Evolutionary conservation across 2,329 filamentous ascomycete genomes (phyloP), one percentile per base, ranked within the genome.

Genomic region (Pseudodiploospora longispora): DNA sequence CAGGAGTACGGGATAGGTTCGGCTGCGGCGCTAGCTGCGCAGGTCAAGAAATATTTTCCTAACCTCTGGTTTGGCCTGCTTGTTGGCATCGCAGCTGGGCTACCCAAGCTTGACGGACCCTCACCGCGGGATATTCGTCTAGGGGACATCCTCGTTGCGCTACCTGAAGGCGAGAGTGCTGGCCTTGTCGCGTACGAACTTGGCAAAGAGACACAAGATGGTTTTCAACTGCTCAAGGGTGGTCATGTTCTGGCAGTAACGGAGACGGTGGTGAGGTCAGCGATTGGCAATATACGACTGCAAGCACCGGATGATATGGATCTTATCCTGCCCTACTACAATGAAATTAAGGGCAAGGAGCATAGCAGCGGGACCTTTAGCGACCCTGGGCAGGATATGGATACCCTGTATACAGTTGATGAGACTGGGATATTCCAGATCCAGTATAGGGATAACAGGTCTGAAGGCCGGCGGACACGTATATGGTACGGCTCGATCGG

Each of bases 1-100:
- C 56, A 66, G 31, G 52, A 55, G 36, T 66, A 64, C 39, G 62
- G 63, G 4, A 64, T 52, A 1, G 54, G 52, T 5, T 61, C 63
- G 3, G 60, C 62, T 1, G 59, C 59, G 1, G 56, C 59, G 6
- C 56, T 68, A 4, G 59, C 61, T 1, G 55, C 54, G 30, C 59
- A 67, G 35, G 48, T 66, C 9, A 64, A 61, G 40, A 58, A 36
- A 19, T 59, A 56, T 39, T 66, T 66, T 39, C 60, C 58, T 0
- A 64, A 65, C 29, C 51, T 69, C 10, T 63, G 61, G 57, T 66
- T 67, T 34, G 60, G 62, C 1, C 53, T 68, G 2, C 50, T 67
- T 3, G 62, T 68, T 10, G 65, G 63, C 30, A 56, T 69, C 8
- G 64, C 62, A 6, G 59, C 63, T 1, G 65, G 63, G 1, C 54